phyloP scores from a whole-genome alignment of 495 filamentous ascomycete species.

The Xylaria grammica region DNA sequence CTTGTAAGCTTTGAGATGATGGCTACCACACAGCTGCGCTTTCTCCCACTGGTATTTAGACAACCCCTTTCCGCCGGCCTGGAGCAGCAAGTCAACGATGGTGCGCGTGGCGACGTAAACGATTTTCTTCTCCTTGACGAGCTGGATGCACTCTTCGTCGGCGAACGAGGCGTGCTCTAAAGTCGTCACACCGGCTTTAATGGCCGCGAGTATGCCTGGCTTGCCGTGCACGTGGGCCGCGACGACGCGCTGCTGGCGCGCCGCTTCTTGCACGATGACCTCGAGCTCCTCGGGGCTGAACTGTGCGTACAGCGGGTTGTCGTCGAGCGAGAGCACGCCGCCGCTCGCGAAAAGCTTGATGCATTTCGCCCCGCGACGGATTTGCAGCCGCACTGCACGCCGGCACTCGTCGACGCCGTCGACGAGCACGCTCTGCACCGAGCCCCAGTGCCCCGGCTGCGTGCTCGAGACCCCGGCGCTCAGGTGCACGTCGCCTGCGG shows the following conservation, averaged over 20 bases:
- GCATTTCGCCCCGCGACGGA: slow-evolving; percentile 54
- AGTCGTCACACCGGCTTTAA: slow-evolving; percentile 50
- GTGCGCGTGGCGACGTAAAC: slow-evolving; percentile 52
- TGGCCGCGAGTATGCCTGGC: slow-evolving; percentile 54
- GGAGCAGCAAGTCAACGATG: slow-evolving; percentile 45
- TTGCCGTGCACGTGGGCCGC: slow-evolving; percentile 60
- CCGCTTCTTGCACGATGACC: slow-evolving; percentile 55
- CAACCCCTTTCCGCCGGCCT: slow-evolving; percentile 36
- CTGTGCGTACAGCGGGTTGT: slow-evolving; percentile 53
- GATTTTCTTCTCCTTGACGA: slow-evolving; percentile 52
- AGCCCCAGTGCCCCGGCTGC: slow-evolving; percentile 34
- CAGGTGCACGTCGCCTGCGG: slow-evolving; percentile 41
- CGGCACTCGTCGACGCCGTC: slow-evolving; percentile 57
- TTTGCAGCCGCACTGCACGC: slow-evolving; percentile 51
- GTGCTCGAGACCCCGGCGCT: slow-evolving; percentile 30
- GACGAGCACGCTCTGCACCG: slow-evolving; percentile 35
- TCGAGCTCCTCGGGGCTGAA: slow-evolving; percentile 57
- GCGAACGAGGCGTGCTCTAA: slow-evolving; percentile 54
- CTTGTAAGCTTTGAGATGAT: slow-evolving; percentile 45
- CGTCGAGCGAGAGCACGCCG: slow-evolving; percentile 51
- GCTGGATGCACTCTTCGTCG: slow-evolving; percentile 53
- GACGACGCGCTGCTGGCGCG: slow-evolving; percentile 47
- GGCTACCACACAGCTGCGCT: slow-evolving; percentile 39
- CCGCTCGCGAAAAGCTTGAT: slow-evolving; percentile 60
- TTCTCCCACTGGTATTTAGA: slow-evolving; percentile 47